Evolutionary conservation across 2,329 filamentous ascomycete genomes (phyloP), one percentile per base, ranked within the genome.

Genomic region (Chalara sp.): DNA sequence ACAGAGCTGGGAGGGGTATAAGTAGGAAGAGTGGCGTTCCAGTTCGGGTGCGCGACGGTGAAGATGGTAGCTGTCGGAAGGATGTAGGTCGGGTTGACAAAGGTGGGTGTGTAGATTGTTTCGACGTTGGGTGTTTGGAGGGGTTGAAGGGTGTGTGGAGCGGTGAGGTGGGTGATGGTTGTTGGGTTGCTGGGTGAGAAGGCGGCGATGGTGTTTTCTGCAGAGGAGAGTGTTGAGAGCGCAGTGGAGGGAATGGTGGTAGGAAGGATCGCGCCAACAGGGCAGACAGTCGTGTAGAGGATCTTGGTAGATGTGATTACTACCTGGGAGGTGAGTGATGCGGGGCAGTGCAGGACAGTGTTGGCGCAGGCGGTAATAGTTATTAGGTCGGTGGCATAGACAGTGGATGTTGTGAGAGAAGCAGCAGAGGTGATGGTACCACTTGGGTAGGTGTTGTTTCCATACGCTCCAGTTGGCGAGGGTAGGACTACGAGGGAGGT

Each of bases 221-320:
- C 28, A 30, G 51, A 21, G 21, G 37, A 39, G n/a, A 29, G 21
- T 21, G 21, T 21, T 21, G 21, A 21, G 21, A 21, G 21, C 21
- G 21, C 3, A 21, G 21, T 21, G 21, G 21, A 21, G 21, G 21
- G 21, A 21, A 21, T 21, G 21, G 21, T 21, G 6, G 54, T 42
- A 21, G 48, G 47, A 7, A 45, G 49, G 7, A 30, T 12, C 10
- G 32, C 45, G 10, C 49, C 49, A 12, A 52, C 49, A 12, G 57
- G 53, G 46, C 56, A 58, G 11, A 55, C 40, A 3, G 56, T 56
- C 6, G 56, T 59, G 32, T 58, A 56, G 21, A 55, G 44, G 6
- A 53, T 37, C 5, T 30, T 40, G 11, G 53, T 58, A 39, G 42
- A 48, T 4, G 56, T 58, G 13, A 58, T 48, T 13, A 57, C 46